phyloP scores from a whole-genome alignment of 192 early-diverging fungal genomes.

The Coemansia sp. region DNA sequence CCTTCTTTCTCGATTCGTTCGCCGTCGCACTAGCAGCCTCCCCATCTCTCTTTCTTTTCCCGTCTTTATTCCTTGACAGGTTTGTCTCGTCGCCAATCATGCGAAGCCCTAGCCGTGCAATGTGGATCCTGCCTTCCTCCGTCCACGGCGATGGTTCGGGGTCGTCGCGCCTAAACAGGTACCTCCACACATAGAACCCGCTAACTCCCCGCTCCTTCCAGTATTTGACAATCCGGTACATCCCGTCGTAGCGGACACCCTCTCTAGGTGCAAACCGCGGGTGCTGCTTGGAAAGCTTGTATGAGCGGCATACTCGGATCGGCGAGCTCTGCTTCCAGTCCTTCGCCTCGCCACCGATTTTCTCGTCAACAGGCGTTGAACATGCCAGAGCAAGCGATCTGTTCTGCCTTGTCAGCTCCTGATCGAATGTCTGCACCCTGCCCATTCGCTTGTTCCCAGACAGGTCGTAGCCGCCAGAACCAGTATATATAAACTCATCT shows the following conservation, averaged over 20 bases:
- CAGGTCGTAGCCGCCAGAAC: constrained; percentile 63
- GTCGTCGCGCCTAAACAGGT: constrained; percentile 63
- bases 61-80: not conserved
- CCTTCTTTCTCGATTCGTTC: not conserved
- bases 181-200: constrained; percentile 63
- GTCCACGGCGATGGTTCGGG: constrained; percentile 66
- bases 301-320: constrained; percentile 60
- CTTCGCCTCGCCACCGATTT: constrained; percentile 45
- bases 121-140: constrained; percentile 49
- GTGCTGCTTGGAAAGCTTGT: constrained; percentile 52
- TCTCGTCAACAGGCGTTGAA: constrained; percentile 47
- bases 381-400: constrained; percentile 60
- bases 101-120: constrained; percentile 47
- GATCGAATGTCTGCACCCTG: constrained; percentile 55
- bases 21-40: not conserved
- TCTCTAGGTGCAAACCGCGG: constrained; percentile 55
- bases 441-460: constrained; percentile 58
- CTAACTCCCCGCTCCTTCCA: constrained; percentile 56
- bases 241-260: constrained; percentile 65
- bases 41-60: not conserved
- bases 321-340: constrained; percentile 59
- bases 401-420: constrained; percentile 61
- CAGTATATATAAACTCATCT: constrained; percentile 66
- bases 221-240: constrained; percentile 67
- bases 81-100: constrained; percentile 1